Evolutionary conservation across 2,329 filamentous ascomycete species (phyloP), one percentile per base, ranked within the genome.

Genomic region (Fusarium setosum): DNA sequence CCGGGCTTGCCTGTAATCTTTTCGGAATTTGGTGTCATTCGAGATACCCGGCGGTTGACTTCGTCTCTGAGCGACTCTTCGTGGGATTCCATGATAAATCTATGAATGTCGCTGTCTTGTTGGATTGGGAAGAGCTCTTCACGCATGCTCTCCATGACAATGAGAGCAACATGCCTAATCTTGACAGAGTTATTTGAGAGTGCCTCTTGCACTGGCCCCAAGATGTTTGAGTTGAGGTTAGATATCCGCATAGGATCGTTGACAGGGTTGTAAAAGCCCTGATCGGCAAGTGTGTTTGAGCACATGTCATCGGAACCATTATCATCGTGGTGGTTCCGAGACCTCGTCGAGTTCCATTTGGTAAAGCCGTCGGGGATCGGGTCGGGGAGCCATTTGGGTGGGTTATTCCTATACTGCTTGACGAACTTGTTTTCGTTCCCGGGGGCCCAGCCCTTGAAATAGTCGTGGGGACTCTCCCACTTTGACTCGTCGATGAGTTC

Each of bases 121-220:
- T 80, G 79, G 9, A 83, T 61, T 0, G 81, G 81, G 53, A 82
- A 83, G 5, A 82, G 75, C 42, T 83, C 80, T 13, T 77, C 77
- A 5, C 81, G 76, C 7, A 80, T 81, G 51, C 80, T 82, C 61
- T 83, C 81, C 31, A 83, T 73, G 11, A 81, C 75, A 23, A 83
- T 55, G 13, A 82, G 66, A 38, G 82, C 72, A n/a, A 83, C 68
- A 49, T 83, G 80, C 53, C 80, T 79, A 45, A 83, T 81, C 37
- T 75, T 75, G 13, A 81, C 69, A 17, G 63, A 65, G 26, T 55
- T 65, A 5, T 70, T 63, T 2, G 59, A 59, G 3, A 78, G 59
- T 9, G 61, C 68, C 40, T 68, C 58, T 34, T 69, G 60, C 3
- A 78, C 66, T 0, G 61, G 61, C 8, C 70, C 56, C 4, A 78